Conservation (phyloP, 2,329 filamentous ascomycete genomes). For the Beauveria asiatica region DNA sequence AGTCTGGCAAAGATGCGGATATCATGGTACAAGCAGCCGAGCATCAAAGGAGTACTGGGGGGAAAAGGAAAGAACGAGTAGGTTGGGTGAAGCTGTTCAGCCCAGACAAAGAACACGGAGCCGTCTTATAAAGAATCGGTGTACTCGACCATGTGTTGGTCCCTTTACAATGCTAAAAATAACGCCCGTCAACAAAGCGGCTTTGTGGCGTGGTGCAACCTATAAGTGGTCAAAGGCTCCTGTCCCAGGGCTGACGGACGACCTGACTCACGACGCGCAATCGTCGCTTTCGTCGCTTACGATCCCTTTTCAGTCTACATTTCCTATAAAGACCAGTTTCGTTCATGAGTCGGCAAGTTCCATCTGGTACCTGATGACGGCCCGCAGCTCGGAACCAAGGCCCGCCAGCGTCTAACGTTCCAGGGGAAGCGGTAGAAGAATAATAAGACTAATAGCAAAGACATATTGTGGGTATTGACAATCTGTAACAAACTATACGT, state of each 20-base stretch:
- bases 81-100: not conserved
- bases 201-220: not conserved
- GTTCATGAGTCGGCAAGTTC: not conserved
- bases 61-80: not conserved
- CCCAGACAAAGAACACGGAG: not conserved
- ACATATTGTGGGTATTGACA: no score
- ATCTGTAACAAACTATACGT: no score
- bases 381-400: not conserved
- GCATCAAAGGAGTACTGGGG: not conserved
- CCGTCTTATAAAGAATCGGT: not conserved
- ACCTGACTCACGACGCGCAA: not conserved
- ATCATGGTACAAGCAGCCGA: not conserved
- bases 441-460: no score
- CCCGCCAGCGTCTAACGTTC: not conserved
- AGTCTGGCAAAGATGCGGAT: not conserved
- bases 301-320: not conserved
- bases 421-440: not conserved
- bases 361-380: not conserved
- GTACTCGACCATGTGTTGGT: not conserved
- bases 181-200: not conserved
- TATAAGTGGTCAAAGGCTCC: not conserved
- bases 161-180: not conserved
- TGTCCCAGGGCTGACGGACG: not conserved
- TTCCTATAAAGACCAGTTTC: not conserved
- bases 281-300: not conserved